Evolutionary conservation across 2,329 filamentous ascomycete genomes (phyloP).

Genomic region (Chalaropsis ovoidea): DNA sequence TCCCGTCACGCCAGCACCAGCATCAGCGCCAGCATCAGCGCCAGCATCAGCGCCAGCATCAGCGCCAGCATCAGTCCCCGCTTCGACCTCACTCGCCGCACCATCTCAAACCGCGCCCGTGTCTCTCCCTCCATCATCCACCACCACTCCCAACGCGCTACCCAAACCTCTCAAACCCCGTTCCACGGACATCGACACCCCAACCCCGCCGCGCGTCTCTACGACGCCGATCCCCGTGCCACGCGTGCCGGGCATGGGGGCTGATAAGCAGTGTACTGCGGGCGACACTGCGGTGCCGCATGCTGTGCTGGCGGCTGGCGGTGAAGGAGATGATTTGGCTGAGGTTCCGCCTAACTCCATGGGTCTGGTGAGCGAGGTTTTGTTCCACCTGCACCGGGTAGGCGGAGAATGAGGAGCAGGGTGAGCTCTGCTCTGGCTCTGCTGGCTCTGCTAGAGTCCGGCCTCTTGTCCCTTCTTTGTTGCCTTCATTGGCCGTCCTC

Average conservation of each 20-base stretch:
- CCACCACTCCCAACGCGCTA: not conserved
- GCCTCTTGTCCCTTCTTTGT: no score
- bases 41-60: conserved; percentile 19
- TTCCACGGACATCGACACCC: not conserved
- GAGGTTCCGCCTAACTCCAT: conserved; percentile 39
- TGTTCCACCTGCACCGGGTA: conserved; percentile 42
- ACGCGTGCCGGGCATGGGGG: conserved; percentile 7
- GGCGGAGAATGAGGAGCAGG: conserved; percentile 23
- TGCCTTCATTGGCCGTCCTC: not conserved
- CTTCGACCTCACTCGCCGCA: no score
- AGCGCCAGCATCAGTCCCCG: not conserved
- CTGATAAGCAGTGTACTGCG: not conserved
- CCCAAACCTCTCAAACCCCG: not conserved
- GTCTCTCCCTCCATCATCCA: not conserved
- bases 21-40: conserved; percentile 21
- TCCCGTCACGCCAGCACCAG: conserved; percentile 3
- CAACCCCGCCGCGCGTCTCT: not conserved
- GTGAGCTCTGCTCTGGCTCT: not conserved
- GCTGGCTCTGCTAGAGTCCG: not conserved
- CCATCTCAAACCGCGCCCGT: not conserved
- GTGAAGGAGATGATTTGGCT: conserved; percentile 32
- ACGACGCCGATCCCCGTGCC: conserved; percentile 33
- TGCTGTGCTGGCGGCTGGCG: conserved; percentile 17
- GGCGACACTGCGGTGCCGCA: not conserved
- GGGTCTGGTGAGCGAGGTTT: conserved; percentile 44